Evolutionary conservation across 2,329 filamentous ascomycete species (phyloP).

Genomic region (Blastomyces emzantsi): DNA sequence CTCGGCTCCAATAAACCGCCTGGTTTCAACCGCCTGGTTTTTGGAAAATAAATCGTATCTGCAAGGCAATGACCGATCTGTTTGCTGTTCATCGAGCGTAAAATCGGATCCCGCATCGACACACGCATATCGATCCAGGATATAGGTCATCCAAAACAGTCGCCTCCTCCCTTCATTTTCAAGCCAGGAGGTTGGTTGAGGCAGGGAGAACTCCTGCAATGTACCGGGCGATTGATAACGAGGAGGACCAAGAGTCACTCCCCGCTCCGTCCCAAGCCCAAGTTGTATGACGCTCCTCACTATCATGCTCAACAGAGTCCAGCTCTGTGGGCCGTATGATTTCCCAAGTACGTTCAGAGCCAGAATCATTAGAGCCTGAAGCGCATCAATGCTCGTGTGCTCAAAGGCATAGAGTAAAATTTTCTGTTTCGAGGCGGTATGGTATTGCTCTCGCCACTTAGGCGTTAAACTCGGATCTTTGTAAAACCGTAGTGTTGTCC

Average conservation of each 20-base stretch:
- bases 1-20: slow-evolving; percentile 22
- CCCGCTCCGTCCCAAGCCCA: slow-evolving; percentile 34
- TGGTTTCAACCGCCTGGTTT: slow-evolving; percentile 38
- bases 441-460: slow-evolving; percentile 34
- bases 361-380: slow-evolving; percentile 37
- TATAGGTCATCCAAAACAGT: slow-evolving; percentile 41
- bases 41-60: slow-evolving; percentile 41
- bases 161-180: slow-evolving; percentile 39
- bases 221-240: slow-evolving; percentile 29
- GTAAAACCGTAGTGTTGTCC: slow-evolving; percentile 37
- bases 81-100: slow-evolving; percentile 34
- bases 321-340: slow-evolving; percentile 37
- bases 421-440: slow-evolving; percentile 32
- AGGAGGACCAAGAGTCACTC: slow-evolving; percentile 31
- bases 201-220: slow-evolving; percentile 28
- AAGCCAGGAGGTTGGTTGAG: slow-evolving; percentile 37
- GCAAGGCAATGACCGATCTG: slow-evolving; percentile 37
- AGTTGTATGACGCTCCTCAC: slow-evolving; percentile 36
- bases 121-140: slow-evolving; percentile 39
- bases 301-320: slow-evolving; percentile 36
- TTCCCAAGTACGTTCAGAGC: slow-evolving; percentile 37
- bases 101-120: slow-evolving; percentile 39
- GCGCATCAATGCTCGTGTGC: slow-evolving; percentile 33
- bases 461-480: slow-evolving; percentile 34
- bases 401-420: slow-evolving; percentile 40